Percentiles rank a stretch among this genome's conserved stretches.
Evolutionary conservation across 352 stramenopile genomes (phyloP).

Genomic region (Phytophthora syringae): DNA sequence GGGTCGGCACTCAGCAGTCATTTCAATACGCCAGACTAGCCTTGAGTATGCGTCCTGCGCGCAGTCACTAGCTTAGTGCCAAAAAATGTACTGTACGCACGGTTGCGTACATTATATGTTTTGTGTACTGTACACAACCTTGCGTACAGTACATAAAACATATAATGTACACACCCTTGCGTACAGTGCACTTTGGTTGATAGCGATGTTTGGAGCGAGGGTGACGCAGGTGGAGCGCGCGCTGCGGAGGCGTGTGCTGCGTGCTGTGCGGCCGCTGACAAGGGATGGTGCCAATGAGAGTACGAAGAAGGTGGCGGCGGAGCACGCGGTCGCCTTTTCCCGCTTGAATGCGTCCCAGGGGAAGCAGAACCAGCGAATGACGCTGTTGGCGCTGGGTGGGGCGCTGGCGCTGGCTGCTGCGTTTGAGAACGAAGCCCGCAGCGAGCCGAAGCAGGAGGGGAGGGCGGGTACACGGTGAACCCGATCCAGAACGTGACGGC

Average conservation of each 20-base stretch:
- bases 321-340: constrained; percentile 9
- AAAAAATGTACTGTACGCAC: too few species aligned
- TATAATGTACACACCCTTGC: too few species aligned
- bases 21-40: too few species aligned
- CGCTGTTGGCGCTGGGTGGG: constrained; percentile 5
- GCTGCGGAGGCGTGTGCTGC: constrained; percentile 20
- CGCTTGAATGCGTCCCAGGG: constrained; percentile 7
- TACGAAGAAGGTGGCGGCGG: background rate
- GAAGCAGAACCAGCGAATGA: background rate
- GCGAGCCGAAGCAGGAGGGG: constrained; percentile 31
- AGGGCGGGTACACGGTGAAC: constrained; percentile 58
- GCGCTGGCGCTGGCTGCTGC: constrained; percentile 17
- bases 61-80: too few species aligned
- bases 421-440: constrained; percentile 18
- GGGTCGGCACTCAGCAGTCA: too few species aligned
- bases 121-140: too few species aligned
- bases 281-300: background rate
- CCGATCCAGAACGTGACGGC: constrained; percentile 76
- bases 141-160: too few species aligned
- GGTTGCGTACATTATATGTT: too few species aligned
- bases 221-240: constrained; percentile 8
- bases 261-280: background rate
- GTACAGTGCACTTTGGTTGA: too few species aligned
- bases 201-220: too few species aligned
- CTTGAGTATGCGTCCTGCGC: too few species aligned